Evolutionary conservation across 306 rosid species (phyloP).

Genomic region (Quillaja saponaria): DNA sequence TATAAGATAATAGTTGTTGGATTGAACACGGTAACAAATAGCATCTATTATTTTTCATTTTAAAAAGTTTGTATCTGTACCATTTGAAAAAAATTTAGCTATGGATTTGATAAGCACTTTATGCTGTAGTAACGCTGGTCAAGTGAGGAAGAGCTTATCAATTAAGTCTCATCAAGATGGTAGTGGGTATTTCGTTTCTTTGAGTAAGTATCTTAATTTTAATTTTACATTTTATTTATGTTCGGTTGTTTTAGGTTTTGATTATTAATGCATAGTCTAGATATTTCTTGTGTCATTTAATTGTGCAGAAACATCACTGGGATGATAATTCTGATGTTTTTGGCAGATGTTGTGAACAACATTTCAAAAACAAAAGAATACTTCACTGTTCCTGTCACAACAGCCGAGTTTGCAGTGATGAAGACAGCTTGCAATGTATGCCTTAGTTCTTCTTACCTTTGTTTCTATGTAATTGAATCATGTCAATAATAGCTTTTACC

Average conservation of each 20-base stretch:
- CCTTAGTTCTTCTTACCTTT: constrained; percentile 29
- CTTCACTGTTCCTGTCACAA: constrained; percentile 69
- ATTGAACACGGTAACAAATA: constrained; percentile 20
- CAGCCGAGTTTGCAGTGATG: constrained; percentile 84
- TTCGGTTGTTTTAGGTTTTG: not conserved
- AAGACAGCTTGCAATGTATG: constrained; percentile 95
- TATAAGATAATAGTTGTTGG: constrained; percentile 15
- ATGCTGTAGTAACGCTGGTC: constrained; percentile 85
- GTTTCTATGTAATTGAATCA: not conserved
- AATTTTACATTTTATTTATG: too few species aligned
- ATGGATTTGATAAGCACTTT: constrained; percentile 29
- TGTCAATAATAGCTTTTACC: constrained; percentile 9
- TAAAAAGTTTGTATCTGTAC: constrained; percentile 7
- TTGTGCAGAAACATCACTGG: too few species aligned
- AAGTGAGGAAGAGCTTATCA: constrained; percentile 85
- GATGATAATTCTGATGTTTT: constrained; percentile 1
- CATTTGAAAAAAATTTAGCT: constrained; percentile 22
- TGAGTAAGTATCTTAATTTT: constrained; percentile 55
- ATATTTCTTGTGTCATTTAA: too few species aligned
- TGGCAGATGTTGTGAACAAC: constrained; percentile 76
- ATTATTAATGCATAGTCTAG: too few species aligned
- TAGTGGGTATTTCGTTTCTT: constrained; percentile 72
- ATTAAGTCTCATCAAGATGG: constrained; percentile 68
- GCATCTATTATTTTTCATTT: constrained; percentile 10
- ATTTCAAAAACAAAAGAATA: constrained; percentile 55